A percentile compares a stretch with the other conserved stretches of the same genome.
These are phyloP conservation scores for Salvia hispanica DNA, from an alignment of 257 asterid genomes.

Conservation along the genomic window DNA sequence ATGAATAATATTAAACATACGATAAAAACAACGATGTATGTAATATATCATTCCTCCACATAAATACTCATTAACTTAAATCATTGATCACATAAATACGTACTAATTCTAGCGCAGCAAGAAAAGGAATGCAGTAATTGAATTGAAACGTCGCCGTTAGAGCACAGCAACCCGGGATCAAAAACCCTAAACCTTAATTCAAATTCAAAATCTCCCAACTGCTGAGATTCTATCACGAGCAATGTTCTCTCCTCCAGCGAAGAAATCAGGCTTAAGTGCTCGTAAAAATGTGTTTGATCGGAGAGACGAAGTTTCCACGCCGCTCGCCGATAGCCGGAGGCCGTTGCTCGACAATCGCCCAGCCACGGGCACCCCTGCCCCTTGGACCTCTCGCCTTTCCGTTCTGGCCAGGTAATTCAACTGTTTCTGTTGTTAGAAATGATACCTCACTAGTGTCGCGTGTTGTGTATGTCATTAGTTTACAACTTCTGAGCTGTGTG, in stretches of 20 bases:
- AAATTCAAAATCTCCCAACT: neutral
- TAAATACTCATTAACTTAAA: no score
- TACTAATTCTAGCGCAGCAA: no score
- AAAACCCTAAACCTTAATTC: conserved; percentile 46
- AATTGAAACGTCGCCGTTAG: no score
- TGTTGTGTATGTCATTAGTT: conserved; percentile 7
- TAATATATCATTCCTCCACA: no score
- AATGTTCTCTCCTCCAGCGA: conserved; percentile 86
- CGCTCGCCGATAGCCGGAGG: conserved; percentile 54
- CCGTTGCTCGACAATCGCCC: conserved; percentile 66
- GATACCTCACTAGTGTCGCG: neutral
- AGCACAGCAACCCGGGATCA: no score
- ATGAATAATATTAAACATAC: no score
- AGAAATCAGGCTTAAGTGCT: conserved; percentile 53
- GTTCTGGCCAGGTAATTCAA: conserved; percentile 66
- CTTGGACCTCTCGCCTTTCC: conserved; percentile 92
- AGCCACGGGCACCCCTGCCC: conserved; percentile 88
- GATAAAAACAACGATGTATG: no score
- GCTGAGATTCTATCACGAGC: conserved; percentile 8
- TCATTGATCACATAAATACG: no score
- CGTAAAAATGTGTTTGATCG: conserved; percentile 47
- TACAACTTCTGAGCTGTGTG: conserved; percentile 16
- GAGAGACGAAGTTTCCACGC: conserved; percentile 48
- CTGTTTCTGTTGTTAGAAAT: neutral
- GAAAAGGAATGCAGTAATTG: no score